Evolutionary conservation across 176 grass and related monocot species (phyloP), one percentile per base, ranked within the genome.

Genomic region (Hordeum vulgare): DNA sequence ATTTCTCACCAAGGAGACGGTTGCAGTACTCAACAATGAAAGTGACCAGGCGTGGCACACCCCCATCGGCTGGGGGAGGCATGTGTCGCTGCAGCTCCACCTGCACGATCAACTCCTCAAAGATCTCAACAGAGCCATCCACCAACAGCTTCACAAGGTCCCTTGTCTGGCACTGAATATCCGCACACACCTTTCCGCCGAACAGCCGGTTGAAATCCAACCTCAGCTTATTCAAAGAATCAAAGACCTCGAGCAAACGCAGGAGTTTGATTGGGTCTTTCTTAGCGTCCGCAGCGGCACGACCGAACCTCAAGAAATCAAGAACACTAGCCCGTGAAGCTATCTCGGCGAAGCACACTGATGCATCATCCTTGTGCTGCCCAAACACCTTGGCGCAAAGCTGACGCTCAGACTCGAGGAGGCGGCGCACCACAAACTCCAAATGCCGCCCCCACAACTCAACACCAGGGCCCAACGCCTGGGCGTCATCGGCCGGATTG

Each of bases 261-360:
- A 89, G 60, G 47, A 96, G 90, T 64, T 96, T 96, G 80, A 96
- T 96, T 8, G 93, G 93, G 17, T 96, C 93, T 79, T 96, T 96
- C 90, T 96, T 96, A n/a, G 90, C 71, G 67, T 93, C 86, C 7
- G 88, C 47, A 40, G 84, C 88, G 0, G 93, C 88, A 36, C 71
- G 79, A 3, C 90, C 93, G 25, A 96, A 96, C 13, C 81, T 89
- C 36, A 96, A 71, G 76, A 93, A 96, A 41, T 90, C 85, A 2
- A 96, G 84, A 69, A 96, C 87, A 10, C 88, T 78, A 7, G 93
- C 88, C 0, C 61, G 79, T 1, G 83, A 47, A 3, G 86, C 86
- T 17, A 96, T 82, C 62, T 96, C 88, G 5, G 93, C 86, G 7
- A 96, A 96, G 77, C 93, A 93, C 0, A 83, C 74, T 0, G 88